A percentile compares a stretch with the other conserved stretches of the same genome.
Conservation (phyloP, 495 filamentous ascomycete genomes). For the Talaromyces proteolyticus region DNA sequence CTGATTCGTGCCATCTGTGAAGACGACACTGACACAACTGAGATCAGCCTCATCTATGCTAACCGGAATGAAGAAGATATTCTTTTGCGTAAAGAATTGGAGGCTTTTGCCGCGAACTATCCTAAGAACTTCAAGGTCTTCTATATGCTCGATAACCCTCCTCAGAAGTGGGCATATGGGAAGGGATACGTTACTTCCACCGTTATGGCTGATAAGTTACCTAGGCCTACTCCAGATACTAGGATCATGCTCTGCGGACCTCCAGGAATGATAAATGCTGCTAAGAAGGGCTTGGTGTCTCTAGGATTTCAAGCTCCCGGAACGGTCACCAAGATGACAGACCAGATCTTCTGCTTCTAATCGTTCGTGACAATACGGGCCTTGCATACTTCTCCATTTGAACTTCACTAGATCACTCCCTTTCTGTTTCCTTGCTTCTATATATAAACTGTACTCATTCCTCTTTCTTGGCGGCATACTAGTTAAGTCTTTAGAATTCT, state of each 20-base stretch:
- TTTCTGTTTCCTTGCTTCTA: too few species aligned
- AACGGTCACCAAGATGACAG: slow-evolving; percentile 27
- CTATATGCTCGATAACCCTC: slow-evolving; percentile 37
- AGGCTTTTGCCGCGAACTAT: slow-evolving; percentile 34
- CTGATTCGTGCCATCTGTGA: slow-evolving; percentile 49
- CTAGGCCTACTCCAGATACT: slow-evolving; percentile 16
- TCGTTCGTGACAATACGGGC: too few species aligned
- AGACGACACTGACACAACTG: slow-evolving; percentile 39
- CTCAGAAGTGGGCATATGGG: slow-evolving; percentile 20
- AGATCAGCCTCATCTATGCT: slow-evolving; percentile 42
- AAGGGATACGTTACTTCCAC: slow-evolving; percentile 18
- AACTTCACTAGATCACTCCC: too few species aligned
- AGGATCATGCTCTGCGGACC: slow-evolving; percentile 37
- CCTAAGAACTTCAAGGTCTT: slow-evolving; percentile 36
- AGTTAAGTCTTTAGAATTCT: too few species aligned
- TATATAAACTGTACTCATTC: too few species aligned
- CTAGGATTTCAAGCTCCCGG: slow-evolving; percentile 29
- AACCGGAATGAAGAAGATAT: slow-evolving; percentile 36
- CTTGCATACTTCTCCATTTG: too few species aligned
- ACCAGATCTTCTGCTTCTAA: slow-evolving; percentile 35
- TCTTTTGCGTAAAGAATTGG: slow-evolving; percentile 36
- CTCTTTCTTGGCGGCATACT: too few species aligned
- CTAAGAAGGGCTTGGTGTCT: slow-evolving; percentile 26
- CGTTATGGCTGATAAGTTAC: slow-evolving; percentile 19
- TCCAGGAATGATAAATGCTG: slow-evolving; percentile 31